Evolutionary conservation across 805 yeast genomes (phyloP).

Genomic region (Ogataea methanolica): DNA sequence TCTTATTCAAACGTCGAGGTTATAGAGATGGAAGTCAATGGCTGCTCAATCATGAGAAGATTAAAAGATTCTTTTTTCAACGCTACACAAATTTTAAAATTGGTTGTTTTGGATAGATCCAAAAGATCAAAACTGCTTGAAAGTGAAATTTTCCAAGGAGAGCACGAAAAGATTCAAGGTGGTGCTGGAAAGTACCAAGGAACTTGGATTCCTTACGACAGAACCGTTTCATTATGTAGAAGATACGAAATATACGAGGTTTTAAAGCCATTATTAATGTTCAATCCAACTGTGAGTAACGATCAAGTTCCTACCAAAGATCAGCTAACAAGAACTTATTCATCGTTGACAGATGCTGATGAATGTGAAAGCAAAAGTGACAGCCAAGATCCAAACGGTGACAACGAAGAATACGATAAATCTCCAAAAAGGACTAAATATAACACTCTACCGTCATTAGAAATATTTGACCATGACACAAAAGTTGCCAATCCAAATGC

Average conservation of each 20-base stretch:
- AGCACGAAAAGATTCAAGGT: slow-evolving; percentile 67
- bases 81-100: slow-evolving; percentile 67
- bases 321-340: slow-evolving; percentile 25
- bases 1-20: slow-evolving; percentile 61
- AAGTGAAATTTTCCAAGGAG: slow-evolving; percentile 57
- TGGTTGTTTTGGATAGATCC: slow-evolving; percentile 64
- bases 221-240: slow-evolving; percentile 55
- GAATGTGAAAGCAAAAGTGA: not conserved
- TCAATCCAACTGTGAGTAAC: slow-evolving; percentile 34
- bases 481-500: slow-evolving; percentile 37
- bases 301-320: slow-evolving; percentile 45
- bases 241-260: slow-evolving; percentile 54
- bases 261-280: slow-evolving; percentile 45
- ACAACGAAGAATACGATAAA: not conserved
- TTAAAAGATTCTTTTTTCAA: slow-evolving; percentile 60
- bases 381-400: not conserved
- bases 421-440: slow-evolving; percentile 12
- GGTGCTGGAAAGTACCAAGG: slow-evolving; percentile 76
- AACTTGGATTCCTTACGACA: slow-evolving; percentile 65
- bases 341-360: slow-evolving; percentile 17
- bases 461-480: slow-evolving; percentile 34
- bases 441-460: slow-evolving; percentile 20
- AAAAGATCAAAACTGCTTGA: slow-evolving; percentile 60
- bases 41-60: slow-evolving; percentile 64
- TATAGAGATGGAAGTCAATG: slow-evolving; percentile 55